These are phyloP conservation scores for Alternaria hordeiaustralica DNA, from an alignment of 2,329 filamentous ascomycete genomes.

Conservation along the genomic window DNA sequence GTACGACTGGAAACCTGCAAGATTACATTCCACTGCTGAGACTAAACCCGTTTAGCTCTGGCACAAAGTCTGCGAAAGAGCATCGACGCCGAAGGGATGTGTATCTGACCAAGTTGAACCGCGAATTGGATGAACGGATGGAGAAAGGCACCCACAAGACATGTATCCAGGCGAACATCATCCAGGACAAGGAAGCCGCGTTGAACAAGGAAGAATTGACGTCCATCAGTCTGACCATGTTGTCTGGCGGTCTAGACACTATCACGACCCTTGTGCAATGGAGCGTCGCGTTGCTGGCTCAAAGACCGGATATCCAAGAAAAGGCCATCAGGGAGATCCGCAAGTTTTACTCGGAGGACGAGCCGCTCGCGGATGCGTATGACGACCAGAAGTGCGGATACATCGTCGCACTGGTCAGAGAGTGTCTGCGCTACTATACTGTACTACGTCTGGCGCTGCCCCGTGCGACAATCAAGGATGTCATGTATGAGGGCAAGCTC, in stretches of 20 bases:
- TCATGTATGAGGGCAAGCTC: slow-evolving; percentile 62
- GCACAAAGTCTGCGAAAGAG: slow-evolving; percentile 64
- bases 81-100: slow-evolving; percentile 66
- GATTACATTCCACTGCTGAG: slow-evolving; percentile 67
- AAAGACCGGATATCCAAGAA: slow-evolving; percentile 67
- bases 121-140: slow-evolving; percentile 66
- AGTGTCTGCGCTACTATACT: slow-evolving; percentile 67
- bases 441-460: slow-evolving; percentile 69
- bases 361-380: slow-evolving; percentile 65
- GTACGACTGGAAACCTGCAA: slow-evolving; percentile 66
- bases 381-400: slow-evolving; percentile 71
- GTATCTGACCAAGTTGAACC: slow-evolving; percentile 65
- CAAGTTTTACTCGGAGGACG: slow-evolving; percentile 58
- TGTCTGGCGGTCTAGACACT: slow-evolving; percentile 71
- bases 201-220: slow-evolving; percentile 68
- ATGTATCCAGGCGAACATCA: slow-evolving; percentile 72
- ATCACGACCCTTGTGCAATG: slow-evolving; percentile 70
- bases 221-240: slow-evolving; percentile 71
- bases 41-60: slow-evolving; percentile 67
- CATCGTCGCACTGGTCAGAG: slow-evolving; percentile 67
- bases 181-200: slow-evolving; percentile 67
- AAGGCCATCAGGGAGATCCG: slow-evolving; percentile 65
- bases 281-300: slow-evolving; percentile 67
- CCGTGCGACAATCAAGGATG: slow-evolving; percentile 65
- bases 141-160: slow-evolving; percentile 66